These are phyloP conservation scores for Teratosphaeria destructans DNA, from an alignment of 2,329 filamentous ascomycete genomes.

Conservation along the genomic window DNA sequence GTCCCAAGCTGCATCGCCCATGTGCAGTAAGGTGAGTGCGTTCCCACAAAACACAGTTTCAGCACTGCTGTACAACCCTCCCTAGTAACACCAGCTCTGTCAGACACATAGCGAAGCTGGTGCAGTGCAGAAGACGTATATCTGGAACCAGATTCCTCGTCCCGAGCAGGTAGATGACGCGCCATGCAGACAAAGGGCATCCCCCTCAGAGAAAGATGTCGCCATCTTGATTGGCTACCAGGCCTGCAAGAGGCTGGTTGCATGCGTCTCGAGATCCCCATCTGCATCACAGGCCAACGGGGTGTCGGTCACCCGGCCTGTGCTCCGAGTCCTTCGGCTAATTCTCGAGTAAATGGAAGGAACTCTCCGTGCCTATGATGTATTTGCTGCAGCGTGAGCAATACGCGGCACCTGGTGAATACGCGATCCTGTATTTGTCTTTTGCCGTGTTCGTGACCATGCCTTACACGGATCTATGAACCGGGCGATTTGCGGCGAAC, in stretches of 20 bases:
- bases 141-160: too few species aligned
- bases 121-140: too few species aligned
- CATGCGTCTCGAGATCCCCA: neutral
- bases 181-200: too few species aligned
- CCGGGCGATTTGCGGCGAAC: neutral
- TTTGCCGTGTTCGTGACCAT: neutral
- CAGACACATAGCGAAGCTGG: too few species aligned
- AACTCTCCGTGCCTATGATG: neutral
- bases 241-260: neutral
- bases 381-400: neutral
- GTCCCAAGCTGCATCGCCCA: too few species aligned
- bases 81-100: too few species aligned
- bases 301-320: neutral
- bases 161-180: too few species aligned
- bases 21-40: too few species aligned
- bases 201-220: too few species aligned
- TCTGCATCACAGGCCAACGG: neutral
- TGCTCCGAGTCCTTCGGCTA: neutral
- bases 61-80: too few species aligned
- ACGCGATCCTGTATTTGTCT: neutral
- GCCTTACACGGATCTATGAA: neutral
- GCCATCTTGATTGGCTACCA: neutral
- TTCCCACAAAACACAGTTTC: too few species aligned
- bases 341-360: neutral
- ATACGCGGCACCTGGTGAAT: neutral